Base-by-base conservation (phyloP, 805 yeast genomes). In the Metschnikowia amazonensis region DNA sequence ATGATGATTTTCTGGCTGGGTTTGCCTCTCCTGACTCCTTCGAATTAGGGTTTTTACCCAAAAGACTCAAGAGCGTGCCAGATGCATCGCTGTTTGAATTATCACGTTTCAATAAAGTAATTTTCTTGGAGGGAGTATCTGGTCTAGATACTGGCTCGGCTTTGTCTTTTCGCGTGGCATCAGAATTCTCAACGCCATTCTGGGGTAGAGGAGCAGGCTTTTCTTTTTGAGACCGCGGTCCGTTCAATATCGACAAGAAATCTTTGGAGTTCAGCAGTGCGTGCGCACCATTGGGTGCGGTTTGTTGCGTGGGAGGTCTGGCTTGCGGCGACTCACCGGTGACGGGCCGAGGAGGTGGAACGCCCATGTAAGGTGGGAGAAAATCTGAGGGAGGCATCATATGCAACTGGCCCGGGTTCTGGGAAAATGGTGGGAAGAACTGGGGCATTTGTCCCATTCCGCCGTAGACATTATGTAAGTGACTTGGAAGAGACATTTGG, bases 401-500 rank as follows among this genome's bases (percentile, higher is more conserved):
- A 9, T 49, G 47, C 16, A 40, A 23, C 27, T 48, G 48, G 14
- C 28, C 44, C 33, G 27, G 52, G 11, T 42, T 46, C 21, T 35
- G 49, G 24, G 35, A 20, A 20, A 31, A 33, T 4, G 53, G 47
- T 8, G 50, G 41, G 29, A 47, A 52, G 37, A 49, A 53, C 27
- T 43, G 56, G 13, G 58, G 55, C 44, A 48, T 50, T 20, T 45
- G 57, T 5, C 46, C 52, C 36, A 46, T 44, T 18, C 50, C 51
- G 3, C 53, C 49, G 42, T 54, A 52, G 13, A 52, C 49, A 38
- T 52, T 59, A 30, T 66, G 64, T 43, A 67, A 53, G 46, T 65
- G 68, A 35, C 59, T 66, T 9, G 73, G 71, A 32, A 67, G 55
- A 29, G 60, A 55, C 61, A 60, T 59, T 25, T 59, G 63, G 24